phyloP scores from a whole-genome alignment of 768 basidiomycete genomes.

The Termitomyces sp. region DNA sequence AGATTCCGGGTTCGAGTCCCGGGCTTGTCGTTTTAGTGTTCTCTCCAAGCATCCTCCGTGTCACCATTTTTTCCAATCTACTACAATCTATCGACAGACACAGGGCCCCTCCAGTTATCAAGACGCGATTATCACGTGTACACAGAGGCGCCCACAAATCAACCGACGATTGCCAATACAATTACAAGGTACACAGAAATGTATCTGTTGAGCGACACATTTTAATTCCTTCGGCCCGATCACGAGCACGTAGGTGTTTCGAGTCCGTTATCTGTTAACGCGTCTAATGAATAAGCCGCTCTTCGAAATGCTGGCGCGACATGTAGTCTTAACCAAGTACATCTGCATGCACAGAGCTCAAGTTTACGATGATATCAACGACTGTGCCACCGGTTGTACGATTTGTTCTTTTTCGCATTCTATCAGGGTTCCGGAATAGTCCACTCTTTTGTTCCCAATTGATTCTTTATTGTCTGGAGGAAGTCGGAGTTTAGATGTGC shows the following conservation, averaged over 20 bases:
- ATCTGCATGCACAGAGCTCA: not conserved
- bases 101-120: no score
- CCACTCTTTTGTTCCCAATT: not conserved
- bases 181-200: no score
- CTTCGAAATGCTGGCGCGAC: not conserved
- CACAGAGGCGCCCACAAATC: no score
- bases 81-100: no score
- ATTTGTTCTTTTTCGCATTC: not conserved
- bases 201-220: no score
- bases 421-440: not conserved
- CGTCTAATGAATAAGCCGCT: not conserved
- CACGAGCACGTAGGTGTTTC: no score
- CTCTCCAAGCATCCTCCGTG: no score
- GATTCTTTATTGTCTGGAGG: not conserved
- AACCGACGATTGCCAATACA: no score
- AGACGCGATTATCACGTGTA: no score
- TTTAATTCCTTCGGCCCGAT: no score
- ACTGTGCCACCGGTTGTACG: not conserved
- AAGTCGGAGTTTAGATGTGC: not conserved
- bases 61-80: no score
- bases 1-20: slow-evolving; percentile 30
- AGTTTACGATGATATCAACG: not conserved
- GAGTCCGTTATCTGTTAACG: not conserved
- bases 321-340: not conserved
- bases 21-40: slow-evolving; percentile 11